Conservation (phyloP, 148 eudicot genomes). For the Oxyria digyna region DNA sequence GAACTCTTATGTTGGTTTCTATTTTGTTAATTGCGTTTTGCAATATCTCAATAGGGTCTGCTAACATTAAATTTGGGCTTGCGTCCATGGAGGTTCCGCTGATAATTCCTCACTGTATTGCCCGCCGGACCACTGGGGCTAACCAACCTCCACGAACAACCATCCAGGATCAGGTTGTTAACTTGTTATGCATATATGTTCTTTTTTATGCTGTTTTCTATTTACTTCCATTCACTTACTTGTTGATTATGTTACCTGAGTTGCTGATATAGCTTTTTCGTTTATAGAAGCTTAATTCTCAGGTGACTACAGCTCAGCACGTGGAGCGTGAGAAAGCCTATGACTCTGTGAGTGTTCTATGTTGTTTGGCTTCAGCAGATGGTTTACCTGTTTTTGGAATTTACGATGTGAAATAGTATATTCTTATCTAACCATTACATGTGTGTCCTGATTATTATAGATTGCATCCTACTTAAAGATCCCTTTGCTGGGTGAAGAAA, state of each 20-base stretch:
- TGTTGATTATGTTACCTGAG: not conserved
- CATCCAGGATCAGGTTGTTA: constrained; percentile 76
- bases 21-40: not conserved
- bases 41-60: constrained; percentile 46
- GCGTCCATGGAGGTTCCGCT: constrained; percentile 71
- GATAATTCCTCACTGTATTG: constrained; percentile 72
- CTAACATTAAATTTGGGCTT: constrained; percentile 71
- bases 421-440: not conserved
- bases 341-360: constrained; percentile 47
- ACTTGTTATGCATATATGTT: not conserved
- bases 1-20: not conserved
- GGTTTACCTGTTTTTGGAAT: not conserved
- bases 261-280: not conserved
- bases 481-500: constrained; percentile 68
- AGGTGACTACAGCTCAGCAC: constrained; percentile 82
- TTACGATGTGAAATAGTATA: not conserved
- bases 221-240: not conserved
- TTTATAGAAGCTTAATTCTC: constrained; percentile 76
- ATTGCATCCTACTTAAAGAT: constrained; percentile 82
- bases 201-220: not conserved
- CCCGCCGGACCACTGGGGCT: constrained; percentile 70
- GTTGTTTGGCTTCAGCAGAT: not conserved
- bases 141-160: constrained; percentile 50
- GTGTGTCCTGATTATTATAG: constrained; percentile 16
- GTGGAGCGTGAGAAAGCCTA: constrained; percentile 91